Percentiles rank a stretch among this genome's conserved stretches.
Evolutionary conservation across 176 grass and related monocot species (phyloP).

Genomic region (Oryza nivara): DNA sequence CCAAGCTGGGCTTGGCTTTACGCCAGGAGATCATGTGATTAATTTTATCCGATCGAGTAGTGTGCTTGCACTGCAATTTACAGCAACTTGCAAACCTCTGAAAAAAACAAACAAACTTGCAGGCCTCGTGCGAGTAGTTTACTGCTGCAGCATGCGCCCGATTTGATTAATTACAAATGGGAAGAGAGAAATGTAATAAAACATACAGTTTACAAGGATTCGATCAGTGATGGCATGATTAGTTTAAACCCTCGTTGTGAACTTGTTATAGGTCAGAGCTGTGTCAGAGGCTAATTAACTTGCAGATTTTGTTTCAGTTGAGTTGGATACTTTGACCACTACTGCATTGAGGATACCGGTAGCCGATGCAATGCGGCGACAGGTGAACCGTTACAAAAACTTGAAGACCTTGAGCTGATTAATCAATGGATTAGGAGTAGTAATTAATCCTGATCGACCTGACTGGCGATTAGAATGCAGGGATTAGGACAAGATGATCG

Average conservation of each 20-base stretch:
- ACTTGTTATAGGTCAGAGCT: neutral
- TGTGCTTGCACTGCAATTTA: neutral
- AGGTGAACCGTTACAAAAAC: neutral
- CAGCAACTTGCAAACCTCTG: neutral
- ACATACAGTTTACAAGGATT: neutral
- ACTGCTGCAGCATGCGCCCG: neutral
- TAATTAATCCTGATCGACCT: neutral
- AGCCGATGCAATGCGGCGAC: neutral
- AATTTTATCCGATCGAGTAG: neutral
- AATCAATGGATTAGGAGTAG: neutral
- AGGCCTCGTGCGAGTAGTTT: neutral
- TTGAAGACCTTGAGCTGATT: neutral
- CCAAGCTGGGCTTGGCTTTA: neutral
- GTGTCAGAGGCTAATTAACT: neutral
- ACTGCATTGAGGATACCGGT: neutral
- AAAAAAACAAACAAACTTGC: neutral
- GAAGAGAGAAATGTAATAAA: neutral
- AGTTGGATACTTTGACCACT: neutral
- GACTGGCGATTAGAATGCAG: neutral
- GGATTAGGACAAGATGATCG: neutral
- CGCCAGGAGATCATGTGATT: neutral
- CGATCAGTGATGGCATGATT: neutral
- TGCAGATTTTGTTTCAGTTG: neutral
- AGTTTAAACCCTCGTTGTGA: neutral
- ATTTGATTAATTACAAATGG: neutral